Conservation (phyloP, 2,329 filamentous ascomycete genomes). For the Pyricularia pennisetigena region DNA sequence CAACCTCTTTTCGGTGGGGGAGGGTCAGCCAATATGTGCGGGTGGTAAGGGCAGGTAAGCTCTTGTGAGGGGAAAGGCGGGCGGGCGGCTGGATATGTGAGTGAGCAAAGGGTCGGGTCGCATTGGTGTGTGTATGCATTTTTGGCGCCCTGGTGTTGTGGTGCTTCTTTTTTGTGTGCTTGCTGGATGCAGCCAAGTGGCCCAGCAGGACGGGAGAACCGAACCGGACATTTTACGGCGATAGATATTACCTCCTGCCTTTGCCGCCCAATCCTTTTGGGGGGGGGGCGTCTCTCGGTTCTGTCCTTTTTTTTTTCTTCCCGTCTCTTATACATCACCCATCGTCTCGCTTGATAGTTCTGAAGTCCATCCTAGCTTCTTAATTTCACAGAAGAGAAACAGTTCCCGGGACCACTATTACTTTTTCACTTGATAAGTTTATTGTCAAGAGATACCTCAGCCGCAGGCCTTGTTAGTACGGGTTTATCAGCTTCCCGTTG, state of each 20-base stretch:
- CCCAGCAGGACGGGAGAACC: neutral
- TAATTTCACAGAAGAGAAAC: neutral
- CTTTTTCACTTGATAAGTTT: neutral
- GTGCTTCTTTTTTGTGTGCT: neutral
- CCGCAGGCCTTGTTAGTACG: neutral
- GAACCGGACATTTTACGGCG: neutral
- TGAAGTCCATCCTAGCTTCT: neutral
- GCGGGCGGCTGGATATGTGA: slow-evolving; percentile 15
- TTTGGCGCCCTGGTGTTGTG: neutral
- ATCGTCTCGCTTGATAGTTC: neutral
- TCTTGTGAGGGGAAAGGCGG: neutral
- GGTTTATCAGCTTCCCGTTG: neutral
- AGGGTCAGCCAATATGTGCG: slow-evolving; percentile 10
- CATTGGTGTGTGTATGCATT: neutral
- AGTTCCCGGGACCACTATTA: neutral
- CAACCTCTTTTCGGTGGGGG: slow-evolving; percentile 5
- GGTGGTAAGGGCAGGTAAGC: slow-evolving; percentile 4
- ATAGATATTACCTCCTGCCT: neutral
- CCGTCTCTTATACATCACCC: neutral
- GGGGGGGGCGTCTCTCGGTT: neutral
- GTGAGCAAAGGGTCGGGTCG: neutral
- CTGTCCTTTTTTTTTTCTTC: neutral
- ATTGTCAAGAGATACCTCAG: neutral
- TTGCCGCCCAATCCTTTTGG: neutral
- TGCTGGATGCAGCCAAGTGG: neutral